Base-by-base conservation (phyloP, 1,284 basidiomycete species). In the Xanthoconium separans region DNA sequence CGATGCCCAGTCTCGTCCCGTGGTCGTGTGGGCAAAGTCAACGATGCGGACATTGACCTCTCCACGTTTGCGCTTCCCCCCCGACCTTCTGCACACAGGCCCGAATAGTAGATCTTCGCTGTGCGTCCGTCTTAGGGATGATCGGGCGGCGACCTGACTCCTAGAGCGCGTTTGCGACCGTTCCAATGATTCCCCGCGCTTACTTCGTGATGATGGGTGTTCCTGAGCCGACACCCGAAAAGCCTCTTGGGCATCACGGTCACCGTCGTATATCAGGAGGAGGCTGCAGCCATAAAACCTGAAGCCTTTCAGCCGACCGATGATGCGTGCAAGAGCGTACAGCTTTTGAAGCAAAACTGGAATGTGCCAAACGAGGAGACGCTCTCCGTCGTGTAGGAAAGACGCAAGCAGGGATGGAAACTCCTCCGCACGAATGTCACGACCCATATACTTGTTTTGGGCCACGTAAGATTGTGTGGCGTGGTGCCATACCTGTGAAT, bases 11-110 rank as follows among this genome's bases (percentile, higher is more conserved):
- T 99, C 97, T 44, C 82, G 80, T 8, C 96, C 96, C 0, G 95
- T 98, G 9, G 95, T 98, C 55, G 96, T 98, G 71, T 98, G 96
- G 8, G 96, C 97, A 75, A 99, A 99, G 73, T 99, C 96, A 56
- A 99, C 97, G 53, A 99, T 87, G 29, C 95, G 91, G 59, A 99
- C 91, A 65, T 93, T 94, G 55, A 99, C 84, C 71, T 97, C 94
- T 40, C 97, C 97, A 22, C 92, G 85, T 65, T 86, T 87, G 45
- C 83, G 80, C 53, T 80, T 81, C 22, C 78, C 78, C 51, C 74
- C 77, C 27, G 80, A 79, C 36, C 83, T 82, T 66, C 83, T 83
- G 1, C 77, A 79, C 22, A 82, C 75, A 22, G 87, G 80, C 2
- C 85, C 86, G 12, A 81, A 70, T 41, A 89, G 76, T 29, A 91